Evolutionary conservation across 2,329 filamentous ascomycete genomes (phyloP), one percentile per base, ranked within the genome.

Genomic region (Phyllosticta citriasiana): DNA sequence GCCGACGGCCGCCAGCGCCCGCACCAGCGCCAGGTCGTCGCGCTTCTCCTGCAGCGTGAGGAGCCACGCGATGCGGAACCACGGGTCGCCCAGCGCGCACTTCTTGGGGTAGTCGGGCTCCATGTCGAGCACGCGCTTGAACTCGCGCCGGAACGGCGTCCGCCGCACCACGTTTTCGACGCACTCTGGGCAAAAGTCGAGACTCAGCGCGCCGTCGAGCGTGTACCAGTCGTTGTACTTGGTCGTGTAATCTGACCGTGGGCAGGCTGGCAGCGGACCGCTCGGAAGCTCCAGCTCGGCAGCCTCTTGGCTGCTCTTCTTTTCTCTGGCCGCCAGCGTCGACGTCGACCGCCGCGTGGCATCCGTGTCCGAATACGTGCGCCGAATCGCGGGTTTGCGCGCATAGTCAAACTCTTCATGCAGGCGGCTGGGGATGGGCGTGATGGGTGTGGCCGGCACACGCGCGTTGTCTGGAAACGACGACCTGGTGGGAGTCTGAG

Each of bases 11-110:
- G 87, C 85, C 35, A 96, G 79, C 47, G 83, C 81, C 62, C 87
- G 83, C 30, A 97, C 79, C 4, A 95, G 75, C 12, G 83, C 82
- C 51, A 94, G 76, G 65, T 90, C 85, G 2, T 81, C 78, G 19
- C 83, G 78, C 12, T 84, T 76, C 65, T 89, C 84, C 72, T 91
- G 91, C 58, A 88, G 77, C 2, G 86, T 92, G 64, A 96, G 80
- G 2, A 92, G 80, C 84, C 88, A 96, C 0, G 91, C 91, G 50
- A 96, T 84, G 27, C 89, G 85, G 67, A 90, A 87, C 90, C 91
- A 97, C 0, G 87, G 84, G 12, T 84, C 81, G 30, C 89, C 89
- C 73, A 97, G 90, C 65, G 91, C 87, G 74, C 93, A 97, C 54
- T 82, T 79, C 7, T 89, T 80, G 54, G 83, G 79, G 51, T 80